Conservation (phyloP, 2,329 filamentous ascomycete species). For the Didymosphaeria variabile region DNA sequence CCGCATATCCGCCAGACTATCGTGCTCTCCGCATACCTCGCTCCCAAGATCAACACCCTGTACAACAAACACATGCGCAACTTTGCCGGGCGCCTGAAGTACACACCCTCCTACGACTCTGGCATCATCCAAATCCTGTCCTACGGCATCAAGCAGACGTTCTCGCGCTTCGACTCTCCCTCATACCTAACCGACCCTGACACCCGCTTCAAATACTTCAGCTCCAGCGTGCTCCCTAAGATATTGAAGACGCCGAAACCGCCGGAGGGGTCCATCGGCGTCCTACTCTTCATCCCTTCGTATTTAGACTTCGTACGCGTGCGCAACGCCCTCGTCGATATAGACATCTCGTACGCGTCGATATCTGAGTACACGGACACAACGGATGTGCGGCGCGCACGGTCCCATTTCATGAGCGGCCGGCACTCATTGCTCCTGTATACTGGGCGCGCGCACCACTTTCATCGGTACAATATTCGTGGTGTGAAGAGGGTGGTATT, state of each 20-base stretch:
- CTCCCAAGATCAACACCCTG: conserved; percentile 85
- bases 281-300: conserved; percentile 87
- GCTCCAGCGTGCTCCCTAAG: conserved; percentile 77
- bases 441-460: conserved; percentile 96
- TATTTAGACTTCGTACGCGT: conserved; percentile 96
- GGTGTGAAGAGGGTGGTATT: conserved; percentile 87
- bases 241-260: conserved; percentile 75
- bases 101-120: conserved; percentile 72
- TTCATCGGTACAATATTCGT: conserved; percentile 82
- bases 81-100: conserved; percentile 79
- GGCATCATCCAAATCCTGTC: conserved; percentile 74
- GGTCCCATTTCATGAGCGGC: conserved; percentile 86
- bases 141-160: conserved; percentile 82
- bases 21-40: conserved; percentile 81
- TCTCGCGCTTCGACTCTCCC: conserved; percentile 81
- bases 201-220: conserved; percentile 90
- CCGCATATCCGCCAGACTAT: conserved; percentile 85
- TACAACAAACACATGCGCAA: conserved; percentile 81
- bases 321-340: conserved; percentile 88
- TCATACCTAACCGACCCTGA: conserved; percentile 82
- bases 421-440: conserved; percentile 86
- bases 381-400: conserved; percentile 80
- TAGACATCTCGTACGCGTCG: conserved; percentile 76
- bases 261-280: conserved; percentile 65
- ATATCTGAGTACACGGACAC: conserved; percentile 89